A percentile compares a stretch with the other conserved stretches of the same genome.
Evolutionary conservation across 2,329 filamentous ascomycete genomes (phyloP).

Genomic region (Akanthomyces dipterigenus): DNA sequence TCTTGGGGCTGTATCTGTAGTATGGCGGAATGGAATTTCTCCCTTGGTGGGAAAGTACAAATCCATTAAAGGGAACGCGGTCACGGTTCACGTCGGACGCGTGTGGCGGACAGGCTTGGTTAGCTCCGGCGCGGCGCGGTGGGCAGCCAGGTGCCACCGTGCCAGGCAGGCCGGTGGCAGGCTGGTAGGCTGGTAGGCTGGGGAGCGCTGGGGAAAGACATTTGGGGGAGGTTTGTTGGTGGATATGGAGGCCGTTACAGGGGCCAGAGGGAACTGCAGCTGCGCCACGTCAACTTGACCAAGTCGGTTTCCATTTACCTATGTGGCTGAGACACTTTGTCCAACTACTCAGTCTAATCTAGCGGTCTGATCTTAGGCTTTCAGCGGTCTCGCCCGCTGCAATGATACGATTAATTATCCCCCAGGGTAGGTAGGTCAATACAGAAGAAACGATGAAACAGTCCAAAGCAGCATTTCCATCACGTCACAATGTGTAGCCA

Average conservation of each 20-base stretch:
- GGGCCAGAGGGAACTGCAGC: background rate
- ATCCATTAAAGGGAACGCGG: slow-evolving; percentile 18
- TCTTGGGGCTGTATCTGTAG: background rate
- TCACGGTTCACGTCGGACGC: slow-evolving; percentile 16
- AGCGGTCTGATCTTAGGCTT: too few relatives aligned
- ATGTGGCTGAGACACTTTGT: background rate
- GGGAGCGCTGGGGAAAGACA: background rate
- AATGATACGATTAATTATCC: background rate
- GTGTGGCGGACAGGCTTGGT: slow-evolving; percentile 4
- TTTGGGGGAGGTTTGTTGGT: background rate
- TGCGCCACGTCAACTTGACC: background rate
- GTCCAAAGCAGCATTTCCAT: too few relatives aligned
- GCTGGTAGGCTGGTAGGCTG: background rate
- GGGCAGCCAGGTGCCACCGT: too few relatives aligned
- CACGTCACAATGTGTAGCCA: background rate
- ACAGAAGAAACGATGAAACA: background rate
- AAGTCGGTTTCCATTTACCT: too few relatives aligned
- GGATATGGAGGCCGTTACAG: background rate
- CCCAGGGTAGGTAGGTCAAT: too few relatives aligned
- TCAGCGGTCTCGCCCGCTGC: background rate
- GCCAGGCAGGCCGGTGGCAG: background rate
- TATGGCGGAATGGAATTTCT: slow-evolving; percentile 8
- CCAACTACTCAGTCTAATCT: too few relatives aligned
- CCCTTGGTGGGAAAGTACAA: slow-evolving; percentile 1
- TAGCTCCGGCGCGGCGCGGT: background rate